Evolutionary conservation across 257 asterid species (phyloP).

Genomic region (Leptodermis oblonga): DNA sequence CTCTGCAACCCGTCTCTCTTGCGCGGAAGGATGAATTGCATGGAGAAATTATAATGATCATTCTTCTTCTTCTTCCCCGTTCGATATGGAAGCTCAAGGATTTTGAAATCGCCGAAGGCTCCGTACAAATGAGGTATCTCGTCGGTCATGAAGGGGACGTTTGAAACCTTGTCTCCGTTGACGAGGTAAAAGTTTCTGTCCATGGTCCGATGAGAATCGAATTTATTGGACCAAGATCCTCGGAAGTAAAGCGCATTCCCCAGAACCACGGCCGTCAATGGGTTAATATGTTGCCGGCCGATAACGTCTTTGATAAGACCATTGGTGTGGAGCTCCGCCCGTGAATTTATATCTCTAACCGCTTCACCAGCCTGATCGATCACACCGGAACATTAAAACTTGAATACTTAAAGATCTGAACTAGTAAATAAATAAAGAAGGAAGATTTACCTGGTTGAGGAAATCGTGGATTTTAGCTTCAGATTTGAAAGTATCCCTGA

Average conservation of each 20-base stretch:
- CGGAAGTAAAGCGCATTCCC: constrained; percentile 24
- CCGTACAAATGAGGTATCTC: neutral
- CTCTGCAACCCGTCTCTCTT: constrained; percentile 7
- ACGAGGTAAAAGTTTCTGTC: constrained; percentile 9
- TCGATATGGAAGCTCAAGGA: constrained; percentile 15
- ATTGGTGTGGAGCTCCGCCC: constrained; percentile 16
- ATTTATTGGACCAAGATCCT: constrained; percentile 3
- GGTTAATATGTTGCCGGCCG: neutral
- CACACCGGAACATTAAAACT: neutral
- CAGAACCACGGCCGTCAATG: neutral
- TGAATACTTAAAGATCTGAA: no score
- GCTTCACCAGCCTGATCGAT: constrained; percentile 4
- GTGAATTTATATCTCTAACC: constrained; percentile 12
- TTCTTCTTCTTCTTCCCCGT: neutral
- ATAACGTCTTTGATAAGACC: constrained; percentile 12
- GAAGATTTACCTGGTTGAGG: neutral
- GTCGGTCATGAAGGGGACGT: constrained; percentile 21
- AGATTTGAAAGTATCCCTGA: neutral
- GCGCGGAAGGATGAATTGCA: constrained; percentile 15
- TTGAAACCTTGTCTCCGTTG: constrained; percentile 3
- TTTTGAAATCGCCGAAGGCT: constrained; percentile 5
- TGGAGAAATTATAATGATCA: neutral
- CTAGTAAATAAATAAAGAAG: neutral
- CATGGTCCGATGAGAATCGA: neutral
- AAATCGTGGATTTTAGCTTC: constrained; percentile 1